These are phyloP conservation scores for Taphrina flavorubra DNA, from an alignment of 1,139 yeast genomes.

Conservation along the genomic window DNA sequence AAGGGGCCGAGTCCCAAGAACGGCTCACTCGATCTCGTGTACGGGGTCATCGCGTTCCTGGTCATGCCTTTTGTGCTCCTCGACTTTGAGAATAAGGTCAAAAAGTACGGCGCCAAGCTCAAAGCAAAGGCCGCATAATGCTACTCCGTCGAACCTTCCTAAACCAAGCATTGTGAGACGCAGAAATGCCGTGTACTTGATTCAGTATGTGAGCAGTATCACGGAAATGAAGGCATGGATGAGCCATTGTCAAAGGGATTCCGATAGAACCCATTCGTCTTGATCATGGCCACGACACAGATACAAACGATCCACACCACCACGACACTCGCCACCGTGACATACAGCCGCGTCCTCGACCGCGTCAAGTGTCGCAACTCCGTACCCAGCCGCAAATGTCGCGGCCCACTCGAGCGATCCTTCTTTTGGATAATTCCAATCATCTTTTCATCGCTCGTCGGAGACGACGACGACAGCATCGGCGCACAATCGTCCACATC, in stretches of 20 bases:
- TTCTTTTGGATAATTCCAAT: no score
- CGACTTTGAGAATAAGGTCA: slow-evolving; percentile 41
- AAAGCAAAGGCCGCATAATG: not conserved
- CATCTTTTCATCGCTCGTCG: no score
- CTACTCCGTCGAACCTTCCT: not conserved
- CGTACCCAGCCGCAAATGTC: slow-evolving; percentile 9
- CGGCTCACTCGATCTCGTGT: slow-evolving; percentile 34
- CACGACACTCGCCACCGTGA: slow-evolving; percentile 7
- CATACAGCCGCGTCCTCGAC: slow-evolving; percentile 3
- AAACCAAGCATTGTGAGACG: not conserved
- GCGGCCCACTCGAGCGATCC: not conserved
- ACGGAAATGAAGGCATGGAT: slow-evolving; percentile 5
- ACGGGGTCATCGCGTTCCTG: slow-evolving; percentile 35
- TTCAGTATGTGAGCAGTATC: not conserved
- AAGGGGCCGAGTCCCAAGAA: slow-evolving; percentile 42
- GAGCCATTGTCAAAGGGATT: slow-evolving; percentile 4
- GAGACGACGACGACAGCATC: not conserved
- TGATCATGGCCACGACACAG: slow-evolving; percentile 4
- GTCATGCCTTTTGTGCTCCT: slow-evolving; percentile 40
- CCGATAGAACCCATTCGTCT: slow-evolving; percentile 11
- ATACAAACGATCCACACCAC: slow-evolving; percentile 8
- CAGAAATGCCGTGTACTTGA: not conserved
- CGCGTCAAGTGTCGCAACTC: slow-evolving; percentile 7
- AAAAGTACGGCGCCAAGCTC: slow-evolving; percentile 25
- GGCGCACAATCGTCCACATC: not conserved